phyloP scores from a whole-genome alignment of 2,329 filamentous ascomycete species.

The Bipolaris gigantea region DNA sequence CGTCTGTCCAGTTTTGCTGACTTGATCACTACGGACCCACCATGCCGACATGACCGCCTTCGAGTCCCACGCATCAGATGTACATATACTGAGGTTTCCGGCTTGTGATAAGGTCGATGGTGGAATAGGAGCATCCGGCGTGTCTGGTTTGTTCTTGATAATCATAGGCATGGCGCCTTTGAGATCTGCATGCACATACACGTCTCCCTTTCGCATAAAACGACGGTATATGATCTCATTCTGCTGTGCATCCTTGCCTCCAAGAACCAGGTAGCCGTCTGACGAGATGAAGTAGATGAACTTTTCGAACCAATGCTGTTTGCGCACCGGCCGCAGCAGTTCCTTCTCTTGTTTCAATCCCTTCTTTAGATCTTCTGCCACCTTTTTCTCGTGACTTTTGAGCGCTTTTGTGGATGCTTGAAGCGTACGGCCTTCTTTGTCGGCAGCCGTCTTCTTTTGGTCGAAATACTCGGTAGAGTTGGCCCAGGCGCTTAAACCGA shows the following conservation, averaged over 20 bases:
- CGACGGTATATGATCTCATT: conserved; percentile 88
- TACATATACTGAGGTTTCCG: conserved; percentile 79
- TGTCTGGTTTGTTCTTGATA: conserved; percentile 82
- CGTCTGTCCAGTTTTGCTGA: conserved; percentile 78
- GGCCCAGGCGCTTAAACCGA: conserved; percentile 78
- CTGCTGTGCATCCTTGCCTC: conserved; percentile 84
- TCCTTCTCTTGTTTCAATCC: conserved; percentile 90
- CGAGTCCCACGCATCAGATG: conserved; percentile 90
- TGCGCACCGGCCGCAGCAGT: conserved; percentile 77
- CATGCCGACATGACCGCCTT: conserved; percentile 95
- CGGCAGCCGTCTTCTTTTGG: conserved; percentile 78
- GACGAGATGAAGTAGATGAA: conserved; percentile 95
- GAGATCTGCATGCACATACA: conserved; percentile 90
- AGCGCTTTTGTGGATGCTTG: conserved; percentile 80
- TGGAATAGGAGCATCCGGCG: conserved; percentile 81
- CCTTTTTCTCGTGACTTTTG: conserved; percentile 88
- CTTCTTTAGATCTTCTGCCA: conserved; percentile 81
- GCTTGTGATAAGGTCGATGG: conserved; percentile 91
- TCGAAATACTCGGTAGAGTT: conserved; percentile 93
- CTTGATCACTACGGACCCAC: conserved; percentile 91
- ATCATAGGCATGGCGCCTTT: conserved; percentile 82
- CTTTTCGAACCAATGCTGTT: conserved; percentile 94
- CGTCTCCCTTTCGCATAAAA: conserved; percentile 83
- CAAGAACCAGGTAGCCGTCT: conserved; percentile 90
- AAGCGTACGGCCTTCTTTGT: conserved; percentile 84